Conservation (phyloP, 768 basidiomycete species). For the Pseudohyphozyma bogoriensis region DNA sequence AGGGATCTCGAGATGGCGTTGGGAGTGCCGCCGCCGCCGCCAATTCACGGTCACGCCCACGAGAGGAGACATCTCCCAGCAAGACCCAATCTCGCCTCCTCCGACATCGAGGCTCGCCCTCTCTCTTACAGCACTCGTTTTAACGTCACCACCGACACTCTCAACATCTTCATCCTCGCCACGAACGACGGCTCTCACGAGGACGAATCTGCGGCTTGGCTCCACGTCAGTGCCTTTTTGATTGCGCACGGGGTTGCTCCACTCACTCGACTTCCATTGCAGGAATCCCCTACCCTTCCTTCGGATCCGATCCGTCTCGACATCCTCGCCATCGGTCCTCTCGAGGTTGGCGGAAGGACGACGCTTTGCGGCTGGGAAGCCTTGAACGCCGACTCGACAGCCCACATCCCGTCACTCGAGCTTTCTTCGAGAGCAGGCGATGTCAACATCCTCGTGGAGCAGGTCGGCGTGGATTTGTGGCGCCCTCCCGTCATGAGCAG, state of each 20-base stretch:
- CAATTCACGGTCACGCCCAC: neutral
- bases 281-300: slow-evolving; percentile 2
- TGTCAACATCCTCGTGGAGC: slow-evolving; percentile 49
- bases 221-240: no score
- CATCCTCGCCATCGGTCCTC: slow-evolving; percentile 14
- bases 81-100: neutral
- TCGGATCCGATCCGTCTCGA: slow-evolving; percentile 24
- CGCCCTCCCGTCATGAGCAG: slow-evolving; percentile 50
- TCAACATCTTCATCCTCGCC: slow-evolving; percentile 22
- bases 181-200: neutral
- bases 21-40: slow-evolving; percentile 12
- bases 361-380: slow-evolving; percentile 9
- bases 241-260: no score
- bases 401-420: slow-evolving; percentile 10
- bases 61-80: neutral
- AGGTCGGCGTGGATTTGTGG: slow-evolving; percentile 59
- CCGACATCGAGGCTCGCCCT: neutral
- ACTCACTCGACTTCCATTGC: no score
- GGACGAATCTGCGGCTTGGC: no score
- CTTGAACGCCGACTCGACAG: neutral
- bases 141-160: slow-evolving; percentile 6
- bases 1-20: slow-evolving; percentile 5
- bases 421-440: slow-evolving; percentile 38
- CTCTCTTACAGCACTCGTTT: slow-evolving; percentile 7
- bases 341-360: slow-evolving; percentile 8